Percentiles rank a stretch among this genome's conserved stretches.
These are phyloP conservation scores for Collybia nuda DNA, from an alignment of 768 basidiomycete genomes.

Conservation along the genomic window DNA sequence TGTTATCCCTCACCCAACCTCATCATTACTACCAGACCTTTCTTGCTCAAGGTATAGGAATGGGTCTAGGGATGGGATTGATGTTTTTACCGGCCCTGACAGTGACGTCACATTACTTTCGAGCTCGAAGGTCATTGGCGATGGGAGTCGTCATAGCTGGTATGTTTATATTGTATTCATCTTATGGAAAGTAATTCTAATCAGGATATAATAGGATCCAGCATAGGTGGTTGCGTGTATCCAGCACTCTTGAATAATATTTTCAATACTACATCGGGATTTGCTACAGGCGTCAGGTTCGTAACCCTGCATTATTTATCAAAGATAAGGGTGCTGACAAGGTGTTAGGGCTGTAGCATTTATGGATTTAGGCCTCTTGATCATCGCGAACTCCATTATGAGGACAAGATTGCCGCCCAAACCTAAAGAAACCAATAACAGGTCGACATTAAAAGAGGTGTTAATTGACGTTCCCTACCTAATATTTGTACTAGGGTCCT, in stretches of 20 bases:
- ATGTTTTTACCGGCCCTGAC: slow-evolving; percentile 53
- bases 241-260: slow-evolving; percentile 54
- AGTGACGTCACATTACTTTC: slow-evolving; percentile 56
- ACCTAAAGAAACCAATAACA: slow-evolving; percentile 14
- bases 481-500: slow-evolving; percentile 39
- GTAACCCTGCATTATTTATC: slow-evolving; percentile 17
- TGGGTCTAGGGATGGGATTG: slow-evolving; percentile 56
- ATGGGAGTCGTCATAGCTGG: slow-evolving; percentile 58
- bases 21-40: slow-evolving; percentile 52
- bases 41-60: slow-evolving; percentile 54
- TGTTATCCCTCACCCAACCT: slow-evolving; percentile 48
- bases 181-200: neutral
- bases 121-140: slow-evolving; percentile 43
- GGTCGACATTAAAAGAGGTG: slow-evolving; percentile 30
- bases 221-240: slow-evolving; percentile 50
- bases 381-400: slow-evolving; percentile 43
- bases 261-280: slow-evolving; percentile 33
- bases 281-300: slow-evolving; percentile 43
- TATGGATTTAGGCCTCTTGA: slow-evolving; percentile 42
- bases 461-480: slow-evolving; percentile 41
- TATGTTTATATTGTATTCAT: slow-evolving; percentile 11
- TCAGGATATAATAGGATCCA: slow-evolving; percentile 29
- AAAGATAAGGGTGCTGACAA: slow-evolving; percentile 19
- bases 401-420: slow-evolving; percentile 36
- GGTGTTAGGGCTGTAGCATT: slow-evolving; percentile 40